Evolutionary conservation across 2,329 filamentous ascomycete genomes (phyloP), one percentile per base, ranked within the genome.

Genomic region (Pyrenophora seminiperda): DNA sequence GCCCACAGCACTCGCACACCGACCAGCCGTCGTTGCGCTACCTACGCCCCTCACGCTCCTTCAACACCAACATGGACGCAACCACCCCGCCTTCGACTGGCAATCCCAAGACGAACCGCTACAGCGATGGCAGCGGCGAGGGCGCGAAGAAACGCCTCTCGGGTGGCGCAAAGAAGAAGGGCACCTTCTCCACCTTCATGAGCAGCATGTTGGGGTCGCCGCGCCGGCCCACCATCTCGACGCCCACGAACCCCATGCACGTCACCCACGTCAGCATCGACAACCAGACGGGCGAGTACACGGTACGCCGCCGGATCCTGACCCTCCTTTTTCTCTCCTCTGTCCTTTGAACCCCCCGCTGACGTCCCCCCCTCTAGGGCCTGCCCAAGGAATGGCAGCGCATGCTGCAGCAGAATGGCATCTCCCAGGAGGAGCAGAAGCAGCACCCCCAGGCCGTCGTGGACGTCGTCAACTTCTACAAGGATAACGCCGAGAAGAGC

Each of bases 241-340:
- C 91, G 30, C 94, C 94, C 46, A 92, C 96, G 75, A 97, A 99
- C 67, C 94, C 94, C 40, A 91, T 97, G 53, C 94, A 97, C 76
- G 90, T 99, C 65, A 97, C 93, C 49, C 94, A 99, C 75, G 94
- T 99, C 60, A 93, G 93, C 63, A 97, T 96, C 73, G 93, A 99
- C 75, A 96, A 94, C 76, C 83, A 90, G 66, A 97, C 94, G 3
- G 94, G 94, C 61, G 90, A 96, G 76, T 99, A 96, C 74, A 97
- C 93, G 50, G 91, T 96, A 81, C 54, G 72, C 73, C 51, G n/a
- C 30, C 19, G 9, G n/a, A 9, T 4, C 14, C 38, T 32, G 5
- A 30, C 39, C 32, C 36, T 22, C 13, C 15, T 24, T 10, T 33
- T 50, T 32, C 18, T 27, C 31, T 27, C 31, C 31, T 10, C 30